Percentiles rank a stretch among this genome's conserved stretches.
phyloP scores from a whole-genome alignment of 192 early-diverging fungal genomes.

The Entomortierella parvispora region DNA sequence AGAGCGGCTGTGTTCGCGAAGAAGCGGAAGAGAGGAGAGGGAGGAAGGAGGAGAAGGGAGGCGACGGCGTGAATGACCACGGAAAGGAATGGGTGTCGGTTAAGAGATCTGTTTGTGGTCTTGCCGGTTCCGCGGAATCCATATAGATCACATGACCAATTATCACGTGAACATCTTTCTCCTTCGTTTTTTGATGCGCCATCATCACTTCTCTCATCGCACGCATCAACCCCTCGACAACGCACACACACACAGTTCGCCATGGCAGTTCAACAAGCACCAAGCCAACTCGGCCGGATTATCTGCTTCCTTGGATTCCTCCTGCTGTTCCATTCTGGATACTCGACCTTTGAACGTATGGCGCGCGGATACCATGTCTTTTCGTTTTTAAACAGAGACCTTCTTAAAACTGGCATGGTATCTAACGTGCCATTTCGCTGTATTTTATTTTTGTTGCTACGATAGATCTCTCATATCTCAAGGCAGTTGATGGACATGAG shows the following conservation, averaged over 20 bases:
- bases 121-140: not conserved
- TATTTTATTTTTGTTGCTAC: not conserved
- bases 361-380: too few species aligned
- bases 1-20: not conserved
- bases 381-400: not conserved
- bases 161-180: too few species aligned
- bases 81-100: not conserved
- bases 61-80: too few species aligned
- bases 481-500: slow-evolving; percentile 58
- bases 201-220: not conserved
- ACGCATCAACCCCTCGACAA: not conserved
- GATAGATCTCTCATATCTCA: slow-evolving; percentile 64
- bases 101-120: not conserved
- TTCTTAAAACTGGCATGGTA: too few species aligned
- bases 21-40: not conserved
- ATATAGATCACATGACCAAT: too few species aligned
- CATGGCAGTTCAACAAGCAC: slow-evolving; percentile 50
- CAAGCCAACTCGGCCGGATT: slow-evolving; percentile 44
- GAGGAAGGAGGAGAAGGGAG: not conserved
- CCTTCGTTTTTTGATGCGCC: not conserved
- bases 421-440: not conserved
- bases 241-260: not conserved
- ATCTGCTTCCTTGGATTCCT: slow-evolving; percentile 52
- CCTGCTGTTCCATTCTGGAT: slow-evolving; percentile 61
- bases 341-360: slow-evolving; percentile 67